Evolutionary conservation across 1,284 basidiomycete genomes (phyloP).

Genomic region (Ceratobasidium sp.): DNA sequence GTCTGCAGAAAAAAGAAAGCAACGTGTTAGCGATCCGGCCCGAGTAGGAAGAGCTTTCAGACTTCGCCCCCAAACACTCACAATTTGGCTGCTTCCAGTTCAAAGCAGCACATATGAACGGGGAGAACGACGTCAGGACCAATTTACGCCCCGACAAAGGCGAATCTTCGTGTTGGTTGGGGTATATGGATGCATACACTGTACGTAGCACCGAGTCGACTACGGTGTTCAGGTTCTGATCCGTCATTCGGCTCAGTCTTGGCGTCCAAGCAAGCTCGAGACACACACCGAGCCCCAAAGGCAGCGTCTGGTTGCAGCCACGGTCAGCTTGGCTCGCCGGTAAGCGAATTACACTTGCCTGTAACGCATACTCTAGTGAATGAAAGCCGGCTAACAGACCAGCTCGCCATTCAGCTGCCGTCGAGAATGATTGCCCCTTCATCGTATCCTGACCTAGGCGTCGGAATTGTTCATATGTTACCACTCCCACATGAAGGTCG

Average conservation of each 20-base stretch:
- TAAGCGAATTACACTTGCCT: slow-evolving; percentile 58
- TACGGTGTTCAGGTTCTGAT: slow-evolving; percentile 75
- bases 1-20: slow-evolving; percentile 59
- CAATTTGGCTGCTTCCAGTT: slow-evolving; percentile 99
- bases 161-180: slow-evolving; percentile 37
- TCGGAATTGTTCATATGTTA: slow-evolving; percentile 82
- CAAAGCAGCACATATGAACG: slow-evolving; percentile 83
- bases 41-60: slow-evolving; percentile 26
- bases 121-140: slow-evolving; percentile 86
- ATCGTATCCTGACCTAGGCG: slow-evolving; percentile 61
- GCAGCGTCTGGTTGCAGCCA: slow-evolving; percentile 63
- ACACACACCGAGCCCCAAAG: slow-evolving; percentile 74
- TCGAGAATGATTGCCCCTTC: slow-evolving; percentile 57
- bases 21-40: slow-evolving; percentile 41
- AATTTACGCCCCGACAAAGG: slow-evolving; percentile 66
- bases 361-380: slow-evolving; percentile 73
- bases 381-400: slow-evolving; percentile 66
- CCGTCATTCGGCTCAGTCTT: slow-evolving; percentile 55
- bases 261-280: slow-evolving; percentile 80
- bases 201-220: slow-evolving; percentile 83
- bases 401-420: slow-evolving; percentile 64
- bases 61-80: slow-evolving; percentile 53
- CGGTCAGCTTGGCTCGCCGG: slow-evolving; percentile 12
- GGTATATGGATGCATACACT: slow-evolving; percentile 72
- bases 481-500: slow-evolving; percentile 81